Evolutionary conservation across 306 rosid species (phyloP), one percentile per base, ranked within the genome.

Genomic region (Mimosa bimucronata): DNA sequence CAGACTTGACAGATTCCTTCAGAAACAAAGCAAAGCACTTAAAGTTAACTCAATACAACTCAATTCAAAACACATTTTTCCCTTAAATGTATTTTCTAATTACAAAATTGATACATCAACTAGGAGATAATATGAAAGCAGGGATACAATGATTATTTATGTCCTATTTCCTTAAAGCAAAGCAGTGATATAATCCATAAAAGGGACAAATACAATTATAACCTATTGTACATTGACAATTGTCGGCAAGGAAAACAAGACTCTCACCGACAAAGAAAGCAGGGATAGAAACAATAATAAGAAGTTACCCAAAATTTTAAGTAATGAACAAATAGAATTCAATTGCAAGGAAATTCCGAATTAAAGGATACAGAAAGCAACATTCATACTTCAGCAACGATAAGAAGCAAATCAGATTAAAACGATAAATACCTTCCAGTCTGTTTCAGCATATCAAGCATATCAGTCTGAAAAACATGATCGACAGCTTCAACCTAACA

Each of bases 401-500:
- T 25, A 26, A 76, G 18, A 46, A 45, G 12, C 6, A 66, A 48
- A 77, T 13, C 6, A 50, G 37, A 23, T 31, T 42, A 7, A 26
- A 75, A 44, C 3, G 2, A 64, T n/a, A 78, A 53, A 52, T 80
- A 94, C 98, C 98, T 78, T 81, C 98, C 97, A 50, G 98, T 94
- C 83, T 92, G 98, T 73, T 94, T 94, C 30, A 92, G 88, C 98
- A 94, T 94, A 83, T 94, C 98, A 1, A 92, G 98, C 98, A 94
- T 94, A 46, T 92, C 92, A 71, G 98, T 94, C 91, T 94, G 98
- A 74, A 94, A 94, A 4, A 92, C 97, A 80, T 94, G 97, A 87
- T 94, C 98, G 52, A 94, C 98, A 2, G 98, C 98, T 85, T 94
- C 98, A 10, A 94, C 98, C 98, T 94, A 76, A 94, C 98, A 66